Conservation (phyloP, 805 yeast genomes). For the Novakomyces olei region DNA sequence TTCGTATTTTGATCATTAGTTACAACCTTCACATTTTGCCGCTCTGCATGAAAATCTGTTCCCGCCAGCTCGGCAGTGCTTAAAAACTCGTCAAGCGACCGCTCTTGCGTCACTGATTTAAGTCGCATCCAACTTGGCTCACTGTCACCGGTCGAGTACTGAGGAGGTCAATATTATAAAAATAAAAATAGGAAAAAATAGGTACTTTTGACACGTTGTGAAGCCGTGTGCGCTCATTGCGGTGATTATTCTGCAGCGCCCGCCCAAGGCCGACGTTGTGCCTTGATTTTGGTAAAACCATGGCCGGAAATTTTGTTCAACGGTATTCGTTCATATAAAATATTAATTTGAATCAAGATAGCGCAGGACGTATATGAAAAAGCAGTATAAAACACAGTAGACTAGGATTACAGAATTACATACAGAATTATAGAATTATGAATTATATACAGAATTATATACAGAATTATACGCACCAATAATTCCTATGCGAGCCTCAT, state of each 20-base stretch:
- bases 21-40: slow-evolving; percentile 62
- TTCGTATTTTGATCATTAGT: slow-evolving; percentile 32
- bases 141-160: slow-evolving; percentile 16
- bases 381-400: no score
- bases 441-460: no score
- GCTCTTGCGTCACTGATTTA: slow-evolving; percentile 85
- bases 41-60: slow-evolving; percentile 87
- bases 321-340: no score
- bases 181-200: no score
- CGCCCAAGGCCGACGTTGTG: slow-evolving; percentile 2
- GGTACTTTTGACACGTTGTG: slow-evolving; percentile 17
- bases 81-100: slow-evolving; percentile 79
- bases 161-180: no score
- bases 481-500: no score
- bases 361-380: no score
- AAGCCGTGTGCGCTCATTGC: background rate
- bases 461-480: no score
- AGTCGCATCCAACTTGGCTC: slow-evolving; percentile 52
- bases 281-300: slow-evolving; percentile 1
- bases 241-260: background rate
- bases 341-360: no score
- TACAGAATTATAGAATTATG: no score
- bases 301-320: no score
- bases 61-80: slow-evolving; percentile 91
- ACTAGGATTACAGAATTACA: no score